Conservation (phyloP, 495 filamentous ascomycete genomes). For the Penicillium soppii region DNA sequence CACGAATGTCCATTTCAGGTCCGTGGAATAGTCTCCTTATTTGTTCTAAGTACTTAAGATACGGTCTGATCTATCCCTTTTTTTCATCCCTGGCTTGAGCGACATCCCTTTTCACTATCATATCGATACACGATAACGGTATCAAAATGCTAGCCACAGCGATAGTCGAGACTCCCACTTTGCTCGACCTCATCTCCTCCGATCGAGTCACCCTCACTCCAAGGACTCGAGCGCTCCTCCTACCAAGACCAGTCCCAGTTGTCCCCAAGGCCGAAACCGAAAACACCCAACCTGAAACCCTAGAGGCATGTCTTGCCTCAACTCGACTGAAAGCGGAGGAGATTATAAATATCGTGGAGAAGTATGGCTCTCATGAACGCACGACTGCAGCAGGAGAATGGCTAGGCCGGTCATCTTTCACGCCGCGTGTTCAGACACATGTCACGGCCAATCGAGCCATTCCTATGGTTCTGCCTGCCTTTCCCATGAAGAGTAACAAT, state of each 20-base stretch:
- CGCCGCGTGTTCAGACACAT: constrained; percentile 3
- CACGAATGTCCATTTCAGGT: too few relatives aligned
- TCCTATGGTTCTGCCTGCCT: constrained; percentile 41
- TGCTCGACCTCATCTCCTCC: background rate
- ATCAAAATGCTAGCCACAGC: constrained; percentile 5
- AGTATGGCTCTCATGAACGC: constrained; percentile 2
- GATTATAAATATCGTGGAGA: constrained; percentile 3
- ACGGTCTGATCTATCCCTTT: background rate
- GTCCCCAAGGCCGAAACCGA: background rate
- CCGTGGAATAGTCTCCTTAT: background rate
- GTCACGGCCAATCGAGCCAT: background rate
- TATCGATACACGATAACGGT: background rate
- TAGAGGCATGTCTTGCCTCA: background rate
- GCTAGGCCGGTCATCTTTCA: constrained; percentile 6
- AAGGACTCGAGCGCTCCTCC: background rate
- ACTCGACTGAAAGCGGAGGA: background rate
- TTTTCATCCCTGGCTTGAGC: background rate
- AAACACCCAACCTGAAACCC: background rate
- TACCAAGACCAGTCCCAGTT: background rate
- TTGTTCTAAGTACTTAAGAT: background rate
- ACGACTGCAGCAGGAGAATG: constrained; percentile 3
- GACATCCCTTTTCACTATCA: background rate
- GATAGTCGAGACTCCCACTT: background rate
- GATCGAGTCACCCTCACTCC: background rate
- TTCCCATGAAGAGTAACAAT: constrained; percentile 56